Base-by-base conservation (phyloP, 176 grass and related monocot species). In the Neostapfia colusana region DNA sequence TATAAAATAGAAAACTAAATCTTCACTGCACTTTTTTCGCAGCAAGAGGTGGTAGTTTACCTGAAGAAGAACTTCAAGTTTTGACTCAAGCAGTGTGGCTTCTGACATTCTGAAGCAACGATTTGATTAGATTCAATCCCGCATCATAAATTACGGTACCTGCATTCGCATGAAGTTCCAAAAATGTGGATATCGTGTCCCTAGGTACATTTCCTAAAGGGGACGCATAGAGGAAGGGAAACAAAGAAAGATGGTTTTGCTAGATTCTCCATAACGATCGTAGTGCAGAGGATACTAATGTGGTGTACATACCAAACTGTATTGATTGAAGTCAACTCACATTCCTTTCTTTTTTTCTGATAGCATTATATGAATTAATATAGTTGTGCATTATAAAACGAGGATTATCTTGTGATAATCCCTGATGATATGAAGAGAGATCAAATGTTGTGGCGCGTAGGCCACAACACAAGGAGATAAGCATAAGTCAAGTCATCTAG, bases 11-110 rank as follows among this genome's bases (percentile, higher is more conserved):
- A 63, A 58, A 2, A 79, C 66, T 81, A 79, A 88, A 21, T n/a
- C 43, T 36, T 67, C n/a, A 38, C 10, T 86, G 16, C n/a, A 53
- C 23, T 50, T 84, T 88, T 10, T 74, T 94, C n/a, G 82, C 91
- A 98, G 95, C 95, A 98, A 98, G 87, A 94, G 76, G 61, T 86
- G 51, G 95, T 98, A 23, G 61, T 79, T 88, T 98, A 92, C 82
- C 57, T 93, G 18, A 98, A 98, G 79, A 90, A 88, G 56, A 98
- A 90, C 80, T 94, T 51, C 72, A 98, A 98, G 57, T 98, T 31
- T 82, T 98, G 82, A 92, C 75, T 55, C 61, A 53, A 88, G 75
- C 24, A 35, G n/a, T 6, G 0, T 64, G 65, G 23, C 49, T 65
- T 21, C 26, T 79, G 75, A 14, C 60, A 63, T 25, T n/a, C 64